Evolutionary conservation across 2,329 filamentous ascomycete species (phyloP), one percentile per base, ranked within the genome.

Genomic region (Diaporthe sp.): DNA sequence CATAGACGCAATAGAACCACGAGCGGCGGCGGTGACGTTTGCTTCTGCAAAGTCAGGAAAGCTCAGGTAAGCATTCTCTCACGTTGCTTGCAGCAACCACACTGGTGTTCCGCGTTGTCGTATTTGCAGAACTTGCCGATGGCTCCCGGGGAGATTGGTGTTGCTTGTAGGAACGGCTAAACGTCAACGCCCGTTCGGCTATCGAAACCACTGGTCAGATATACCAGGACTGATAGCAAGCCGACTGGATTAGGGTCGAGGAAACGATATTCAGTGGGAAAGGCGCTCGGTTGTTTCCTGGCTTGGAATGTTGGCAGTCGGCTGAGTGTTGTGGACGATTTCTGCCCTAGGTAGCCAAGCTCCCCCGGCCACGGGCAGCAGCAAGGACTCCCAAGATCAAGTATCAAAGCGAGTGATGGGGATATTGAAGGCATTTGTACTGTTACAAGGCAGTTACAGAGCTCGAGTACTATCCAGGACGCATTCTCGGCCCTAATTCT

Each of bases 21-120:
- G 57, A 37, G 20, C 6, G 9, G 34, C 1, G 34, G 34, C 34
- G 34, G 34, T 34, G 34, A 8, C 31, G 31, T 34, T 34, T 8
- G 7, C 34, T 7, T 34, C 34, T 34, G 34, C 7, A 34, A 34
- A 25, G 6, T 31, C 39, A n/a, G 9, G 3, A 28, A 5, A 34
- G 15, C 8, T n/a, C 5, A 4, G 15, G 15, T 2, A 6, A 4
- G 9, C 7, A 15, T 17, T 8, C 17, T 22, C 1, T 2, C 12
- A 34, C 25, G 2, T 3, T 15, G 7, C 17, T n/a, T 13, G 61
- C 1, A 47, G 37, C 2, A 12, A n/a, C 13, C 7, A 31, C 17
- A 13, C 25, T 1, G 17, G 22, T 31, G 8, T 6, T 2, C 10
- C 34, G 5, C 8, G 4, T 39, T 42, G 20, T 25, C 22, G 10